These are phyloP conservation scores for Teunomyces funiuensis DNA, from an alignment of 805 yeast genomes.

Conservation along the genomic window DNA sequence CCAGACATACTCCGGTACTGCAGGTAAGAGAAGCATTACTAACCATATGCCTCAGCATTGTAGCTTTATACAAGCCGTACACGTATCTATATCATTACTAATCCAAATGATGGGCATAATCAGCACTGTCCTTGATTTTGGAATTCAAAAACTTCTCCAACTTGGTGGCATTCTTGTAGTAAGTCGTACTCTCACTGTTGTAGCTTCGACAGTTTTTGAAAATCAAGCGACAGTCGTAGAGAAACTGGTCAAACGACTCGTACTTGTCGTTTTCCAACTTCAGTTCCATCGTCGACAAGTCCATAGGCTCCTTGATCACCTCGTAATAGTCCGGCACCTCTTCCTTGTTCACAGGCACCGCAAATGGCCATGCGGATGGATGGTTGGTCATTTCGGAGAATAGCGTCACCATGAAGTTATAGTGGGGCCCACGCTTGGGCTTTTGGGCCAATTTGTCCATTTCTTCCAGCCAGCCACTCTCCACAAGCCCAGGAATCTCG, in stretches of 20 bases:
- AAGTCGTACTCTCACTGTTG: constrained; percentile 92
- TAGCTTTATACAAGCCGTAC: too few species aligned
- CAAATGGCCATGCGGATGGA: constrained; percentile 98
- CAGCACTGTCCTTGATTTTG: constrained; percentile 88
- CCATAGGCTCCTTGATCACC: constrained; percentile 98
- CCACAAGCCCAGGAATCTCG: constrained; percentile 83
- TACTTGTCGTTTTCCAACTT: constrained; percentile 90
- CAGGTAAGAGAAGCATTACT: too few species aligned
- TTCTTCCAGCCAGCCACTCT: constrained; percentile 97
- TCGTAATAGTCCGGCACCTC: constrained; percentile 97
- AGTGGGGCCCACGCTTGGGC: constrained; percentile 93
- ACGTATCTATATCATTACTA: constrained; percentile 18
- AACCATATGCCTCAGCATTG: too few species aligned
- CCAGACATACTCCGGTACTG: too few species aligned
- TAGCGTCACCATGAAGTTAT: constrained; percentile 87
- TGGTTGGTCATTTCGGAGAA: constrained; percentile 88
- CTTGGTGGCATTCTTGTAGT: constrained; percentile 91
- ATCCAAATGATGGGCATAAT: constrained; percentile 80
- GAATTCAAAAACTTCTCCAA: constrained; percentile 83
- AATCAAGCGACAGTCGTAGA: constrained; percentile 82
- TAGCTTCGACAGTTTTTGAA: constrained; percentile 90
- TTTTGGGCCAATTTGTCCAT: constrained; percentile 96
- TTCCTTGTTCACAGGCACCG: constrained; percentile 86
- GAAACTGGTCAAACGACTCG: constrained; percentile 85
- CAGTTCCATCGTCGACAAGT: constrained; percentile 90